Evolutionary conservation across 352 stramenopile species (phyloP).

Genomic region (Phytopythium sindhum): DNA sequence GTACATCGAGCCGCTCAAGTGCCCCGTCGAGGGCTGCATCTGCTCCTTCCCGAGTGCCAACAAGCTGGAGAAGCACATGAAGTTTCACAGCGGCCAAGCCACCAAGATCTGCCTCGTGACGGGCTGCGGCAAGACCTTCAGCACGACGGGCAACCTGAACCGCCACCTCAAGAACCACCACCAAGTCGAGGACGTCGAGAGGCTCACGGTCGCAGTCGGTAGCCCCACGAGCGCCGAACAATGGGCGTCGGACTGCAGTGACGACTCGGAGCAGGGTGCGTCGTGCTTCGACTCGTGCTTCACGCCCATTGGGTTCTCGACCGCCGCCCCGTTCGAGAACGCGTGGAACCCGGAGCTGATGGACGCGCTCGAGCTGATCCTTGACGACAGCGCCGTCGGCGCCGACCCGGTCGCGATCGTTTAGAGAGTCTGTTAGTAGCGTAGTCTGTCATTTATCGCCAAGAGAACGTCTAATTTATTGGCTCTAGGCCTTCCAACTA

Average conservation of each 20-base stretch:
- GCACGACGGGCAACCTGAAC: conserved; percentile 29
- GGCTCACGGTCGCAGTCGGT: conserved; percentile 8
- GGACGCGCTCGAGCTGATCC: conserved; percentile 31
- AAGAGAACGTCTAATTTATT: conserved; percentile 17
- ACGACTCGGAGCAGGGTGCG: conserved; percentile 11
- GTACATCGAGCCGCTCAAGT: conserved; percentile 21
- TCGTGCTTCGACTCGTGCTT: conserved; percentile 19
- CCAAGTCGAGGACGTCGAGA: neutral
- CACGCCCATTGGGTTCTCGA: neutral
- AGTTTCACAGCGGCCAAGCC: conserved; percentile 26
- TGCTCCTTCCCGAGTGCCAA: conserved; percentile 18
- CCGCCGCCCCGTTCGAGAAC: conserved; percentile 13
- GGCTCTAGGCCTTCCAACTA: neutral
- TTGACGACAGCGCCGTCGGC: conserved; percentile 14
- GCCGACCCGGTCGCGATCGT: conserved; percentile 15
- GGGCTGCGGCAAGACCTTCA: conserved; percentile 33
- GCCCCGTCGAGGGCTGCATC: conserved; percentile 14
- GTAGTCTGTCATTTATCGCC: conserved; percentile 23
- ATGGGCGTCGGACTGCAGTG: conserved; percentile 9
- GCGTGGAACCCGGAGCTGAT: conserved; percentile 29
- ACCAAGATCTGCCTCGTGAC: conserved; percentile 16
- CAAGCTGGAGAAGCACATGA: conserved; percentile 31
- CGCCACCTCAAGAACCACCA: conserved; percentile 31
- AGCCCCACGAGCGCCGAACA: conserved; percentile 23
- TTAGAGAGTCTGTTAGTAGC: conserved; percentile 13